These are phyloP conservation scores for Cystobasidium slooffiae DNA, from an alignment of 1,284 basidiomycete species.

Conservation along the genomic window DNA sequence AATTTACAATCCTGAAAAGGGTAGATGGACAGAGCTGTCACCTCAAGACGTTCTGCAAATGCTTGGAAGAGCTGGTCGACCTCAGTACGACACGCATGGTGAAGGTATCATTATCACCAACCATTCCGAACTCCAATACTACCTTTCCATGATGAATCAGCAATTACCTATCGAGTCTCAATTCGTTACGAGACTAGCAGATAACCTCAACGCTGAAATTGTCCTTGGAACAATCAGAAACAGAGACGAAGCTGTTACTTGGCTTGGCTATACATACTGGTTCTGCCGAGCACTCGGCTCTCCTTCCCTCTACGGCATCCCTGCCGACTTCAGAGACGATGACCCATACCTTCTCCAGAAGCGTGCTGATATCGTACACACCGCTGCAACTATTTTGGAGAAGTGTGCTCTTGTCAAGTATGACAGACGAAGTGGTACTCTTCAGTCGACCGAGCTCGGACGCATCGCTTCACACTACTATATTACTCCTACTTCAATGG, in stretches of 20 bases:
- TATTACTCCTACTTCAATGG: conserved; percentile 94
- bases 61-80: conserved; percentile 96
- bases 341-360: conserved; percentile 87
- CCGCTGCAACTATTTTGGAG: conserved; percentile 89
- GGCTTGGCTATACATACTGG: conserved; percentile 87
- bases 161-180: conserved; percentile 97
- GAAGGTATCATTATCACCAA: conserved; percentile 99
- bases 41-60: conserved; percentile 98
- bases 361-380: conserved; percentile 82
- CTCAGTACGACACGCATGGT: conserved; percentile 95
- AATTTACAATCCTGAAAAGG: conserved; percentile 99
- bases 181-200: conserved; percentile 87
- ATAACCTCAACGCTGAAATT: conserved; percentile 97
- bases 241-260: conserved; percentile 95
- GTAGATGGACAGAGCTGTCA: conserved; percentile 93
- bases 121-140: conserved; percentile 95
- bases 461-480: conserved; percentile 97
- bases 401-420: conserved; percentile 94
- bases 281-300: conserved; percentile 96
- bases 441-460: conserved; percentile 89
- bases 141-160: conserved; percentile 89
- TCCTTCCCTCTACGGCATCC: conserved; percentile 86
- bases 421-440: conserved; percentile 83
- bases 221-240: conserved; percentile 95
- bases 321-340: conserved; percentile 86